phyloP scores from a whole-genome alignment of 257 asterid genomes.

The Salvia splendens region DNA sequence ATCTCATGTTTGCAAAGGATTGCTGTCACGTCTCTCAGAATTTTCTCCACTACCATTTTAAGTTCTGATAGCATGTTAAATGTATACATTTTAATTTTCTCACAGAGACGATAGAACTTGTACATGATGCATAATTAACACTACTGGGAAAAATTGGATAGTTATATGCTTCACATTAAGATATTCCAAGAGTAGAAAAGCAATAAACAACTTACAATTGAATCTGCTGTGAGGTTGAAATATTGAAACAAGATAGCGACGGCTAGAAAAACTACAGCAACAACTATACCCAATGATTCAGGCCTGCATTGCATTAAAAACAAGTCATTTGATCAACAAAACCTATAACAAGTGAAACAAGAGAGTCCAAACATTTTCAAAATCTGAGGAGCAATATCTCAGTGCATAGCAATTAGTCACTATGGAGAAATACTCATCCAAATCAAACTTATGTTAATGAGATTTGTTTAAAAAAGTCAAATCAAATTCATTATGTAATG shows the following conservation, averaged over 20 bases:
- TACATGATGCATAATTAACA: neutral
- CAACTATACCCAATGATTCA: slow-evolving; percentile 90
- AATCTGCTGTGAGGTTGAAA: slow-evolving; percentile 76
- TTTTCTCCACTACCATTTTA: neutral
- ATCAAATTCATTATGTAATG: too few relatives aligned
- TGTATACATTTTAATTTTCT: neutral
- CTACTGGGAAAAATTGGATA: neutral
- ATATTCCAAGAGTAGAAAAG: neutral
- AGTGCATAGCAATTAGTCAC: too few relatives aligned
- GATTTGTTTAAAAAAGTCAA: too few relatives aligned
- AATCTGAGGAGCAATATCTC: too few relatives aligned
- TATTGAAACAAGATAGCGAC: slow-evolving; percentile 76
- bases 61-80: neutral
- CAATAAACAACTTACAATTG: slow-evolving; percentile 46
- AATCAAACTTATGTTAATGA: too few relatives aligned
- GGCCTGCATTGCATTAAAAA: slow-evolving; percentile 61
- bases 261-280: slow-evolving; percentile 77
- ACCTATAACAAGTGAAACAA: neutral
- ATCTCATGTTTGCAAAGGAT: neutral
- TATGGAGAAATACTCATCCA: too few relatives aligned
- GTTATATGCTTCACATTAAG: neutral
- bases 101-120: neutral
- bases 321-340: neutral
- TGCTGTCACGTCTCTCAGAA: neutral
- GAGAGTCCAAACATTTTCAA: neutral